These are phyloP conservation scores for Cryptococcus amylolentus DNA, from an alignment of 1,284 basidiomycete species.

Conservation along the genomic window DNA sequence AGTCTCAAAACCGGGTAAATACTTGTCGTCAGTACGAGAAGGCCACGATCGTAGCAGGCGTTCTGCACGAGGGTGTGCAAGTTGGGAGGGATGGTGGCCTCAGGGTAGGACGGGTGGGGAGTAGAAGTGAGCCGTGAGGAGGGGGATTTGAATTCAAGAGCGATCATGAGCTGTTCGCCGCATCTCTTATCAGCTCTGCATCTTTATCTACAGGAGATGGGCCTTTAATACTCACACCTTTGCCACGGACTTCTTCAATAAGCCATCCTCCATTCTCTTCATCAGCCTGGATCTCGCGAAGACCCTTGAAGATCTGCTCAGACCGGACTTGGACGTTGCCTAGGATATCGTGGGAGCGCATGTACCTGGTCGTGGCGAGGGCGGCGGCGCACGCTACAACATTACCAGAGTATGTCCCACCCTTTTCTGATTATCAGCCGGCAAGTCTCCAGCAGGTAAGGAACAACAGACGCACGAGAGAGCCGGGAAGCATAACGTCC, in stretches of 20 bases:
- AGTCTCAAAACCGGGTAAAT: constrained; percentile 53
- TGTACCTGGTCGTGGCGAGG: constrained; percentile 53
- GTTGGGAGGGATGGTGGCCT: constrained; percentile 55
- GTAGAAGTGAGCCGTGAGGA: constrained; percentile 29
- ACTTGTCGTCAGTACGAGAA: constrained; percentile 57
- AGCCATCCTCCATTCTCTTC: constrained; percentile 52
- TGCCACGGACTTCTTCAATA: constrained; percentile 73
- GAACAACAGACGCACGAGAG: constrained; percentile 17
- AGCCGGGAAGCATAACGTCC: constrained; percentile 43
- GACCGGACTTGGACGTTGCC: constrained; percentile 71
- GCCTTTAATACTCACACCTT: constrained; percentile 50
- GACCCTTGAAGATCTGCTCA: constrained; percentile 61
- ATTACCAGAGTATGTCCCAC: constrained; percentile 62
- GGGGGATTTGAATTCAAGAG: constrained; percentile 60
- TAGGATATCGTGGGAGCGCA: constrained; percentile 55
- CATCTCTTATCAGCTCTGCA: constrained; percentile 2
- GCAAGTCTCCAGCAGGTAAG: neutral
- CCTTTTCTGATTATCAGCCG: constrained; percentile 8
- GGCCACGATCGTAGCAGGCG: constrained; percentile 72
- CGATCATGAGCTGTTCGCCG: constrained; percentile 63
- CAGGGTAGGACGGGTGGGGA: constrained; percentile 34
- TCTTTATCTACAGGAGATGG: neutral
- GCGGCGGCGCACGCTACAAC: constrained; percentile 81
- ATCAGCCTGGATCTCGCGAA: constrained; percentile 50
- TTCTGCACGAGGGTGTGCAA: constrained; percentile 67